A percentile compares a stretch with the other conserved stretches of the same genome.
Conservation (phyloP, 208 protist species). For the Acanthamoeba polyphaga region DNA sequence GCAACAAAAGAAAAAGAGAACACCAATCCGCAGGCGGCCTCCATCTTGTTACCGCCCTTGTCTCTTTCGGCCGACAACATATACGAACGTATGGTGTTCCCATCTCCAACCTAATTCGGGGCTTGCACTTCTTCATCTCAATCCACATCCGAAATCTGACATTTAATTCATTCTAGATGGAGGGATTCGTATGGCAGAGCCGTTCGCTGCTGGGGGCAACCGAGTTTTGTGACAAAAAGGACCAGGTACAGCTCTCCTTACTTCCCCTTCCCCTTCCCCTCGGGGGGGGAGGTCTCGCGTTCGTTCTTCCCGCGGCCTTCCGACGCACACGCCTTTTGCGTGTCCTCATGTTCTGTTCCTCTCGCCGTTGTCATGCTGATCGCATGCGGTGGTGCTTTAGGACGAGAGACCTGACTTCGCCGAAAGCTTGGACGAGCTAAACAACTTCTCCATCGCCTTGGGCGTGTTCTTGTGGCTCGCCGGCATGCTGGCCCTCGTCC, state of each 20-base stretch:
- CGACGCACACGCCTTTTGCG: too few relatives aligned
- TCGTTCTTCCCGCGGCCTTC: neutral
- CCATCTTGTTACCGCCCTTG: neutral
- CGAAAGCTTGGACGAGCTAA: slow-evolving; percentile 9
- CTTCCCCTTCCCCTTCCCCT: too few relatives aligned
- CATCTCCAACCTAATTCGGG: neutral
- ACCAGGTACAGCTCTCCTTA: neutral
- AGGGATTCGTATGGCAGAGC: neutral
- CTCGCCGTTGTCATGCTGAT: neutral
- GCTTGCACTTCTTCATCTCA: neutral
- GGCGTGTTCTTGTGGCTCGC: neutral
- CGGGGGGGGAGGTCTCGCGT: too few relatives aligned
- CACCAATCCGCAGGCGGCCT: neutral
- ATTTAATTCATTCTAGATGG: neutral
- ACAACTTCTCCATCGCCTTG: slow-evolving; percentile 2
- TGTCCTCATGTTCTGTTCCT: too few relatives aligned
- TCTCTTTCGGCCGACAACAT: neutral
- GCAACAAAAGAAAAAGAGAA: neutral
- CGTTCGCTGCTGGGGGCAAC: neutral
- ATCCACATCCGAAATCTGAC: too few relatives aligned
- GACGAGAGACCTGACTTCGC: neutral
- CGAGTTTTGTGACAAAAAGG: neutral
- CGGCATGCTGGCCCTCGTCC: slow-evolving; percentile 23
- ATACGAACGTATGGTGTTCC: neutral
- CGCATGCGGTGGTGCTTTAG: neutral